These are phyloP conservation scores for Polychaeton citri DNA, from an alignment of 2,329 filamentous ascomycete genomes.

Conservation along the genomic window DNA sequence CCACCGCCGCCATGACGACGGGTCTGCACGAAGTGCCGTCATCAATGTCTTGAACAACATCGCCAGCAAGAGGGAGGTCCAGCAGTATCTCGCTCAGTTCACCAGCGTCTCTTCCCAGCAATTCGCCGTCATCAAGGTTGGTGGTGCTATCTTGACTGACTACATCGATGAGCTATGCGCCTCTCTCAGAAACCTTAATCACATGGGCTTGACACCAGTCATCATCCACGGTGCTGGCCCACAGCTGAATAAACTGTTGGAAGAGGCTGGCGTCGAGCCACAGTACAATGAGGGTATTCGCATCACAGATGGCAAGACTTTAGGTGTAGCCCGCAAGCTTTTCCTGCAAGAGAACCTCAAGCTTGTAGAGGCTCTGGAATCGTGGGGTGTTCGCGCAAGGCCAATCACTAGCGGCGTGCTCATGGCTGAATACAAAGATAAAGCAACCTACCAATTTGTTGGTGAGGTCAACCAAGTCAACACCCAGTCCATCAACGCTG, in stretches of 20 bases:
- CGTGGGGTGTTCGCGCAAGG: slow-evolving; percentile 75
- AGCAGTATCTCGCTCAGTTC: slow-evolving; percentile 96
- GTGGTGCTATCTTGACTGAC: slow-evolving; percentile 88
- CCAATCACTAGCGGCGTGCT: slow-evolving; percentile 86
- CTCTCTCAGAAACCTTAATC: slow-evolving; percentile 80
- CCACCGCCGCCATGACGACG: slow-evolving; percentile 31
- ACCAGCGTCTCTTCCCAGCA: slow-evolving; percentile 92
- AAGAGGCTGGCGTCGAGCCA: slow-evolving; percentile 84
- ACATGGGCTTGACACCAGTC: slow-evolving; percentile 87
- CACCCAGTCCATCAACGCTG: slow-evolving; percentile 77
- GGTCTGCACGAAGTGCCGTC: slow-evolving; percentile 64
- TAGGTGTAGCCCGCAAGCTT: slow-evolving; percentile 78
- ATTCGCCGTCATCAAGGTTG: slow-evolving; percentile 97
- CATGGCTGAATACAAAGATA: slow-evolving; percentile 85
- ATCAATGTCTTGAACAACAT: slow-evolving; percentile 90
- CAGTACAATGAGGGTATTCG: slow-evolving; percentile 94
- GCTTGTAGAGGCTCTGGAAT: slow-evolving; percentile 77
- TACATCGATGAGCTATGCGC: slow-evolving; percentile 84
- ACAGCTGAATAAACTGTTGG: slow-evolving; percentile 82
- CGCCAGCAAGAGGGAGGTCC: slow-evolving; percentile 87
- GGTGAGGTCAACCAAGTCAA: slow-evolving; percentile 92
- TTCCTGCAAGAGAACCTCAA: slow-evolving; percentile 95
- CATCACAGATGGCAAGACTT: slow-evolving; percentile 88
- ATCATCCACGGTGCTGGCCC: slow-evolving; percentile 92
- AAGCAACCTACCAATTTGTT: slow-evolving; percentile 90